phyloP scores from a whole-genome alignment of 2,329 filamentous ascomycete genomes.

The Lasiodiplodia sp. region DNA sequence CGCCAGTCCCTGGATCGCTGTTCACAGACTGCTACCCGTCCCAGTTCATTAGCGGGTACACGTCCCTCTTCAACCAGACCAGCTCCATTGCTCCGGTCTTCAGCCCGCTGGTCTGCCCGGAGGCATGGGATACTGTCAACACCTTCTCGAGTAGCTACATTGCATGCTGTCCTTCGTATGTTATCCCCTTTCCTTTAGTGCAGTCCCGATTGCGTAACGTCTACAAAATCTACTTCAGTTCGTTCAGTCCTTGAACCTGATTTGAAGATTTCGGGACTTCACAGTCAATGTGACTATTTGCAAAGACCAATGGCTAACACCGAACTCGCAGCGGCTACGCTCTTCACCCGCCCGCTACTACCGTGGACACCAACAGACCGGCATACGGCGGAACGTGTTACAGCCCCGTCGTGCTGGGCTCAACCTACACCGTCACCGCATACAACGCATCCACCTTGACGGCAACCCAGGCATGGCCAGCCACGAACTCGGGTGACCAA shows the following conservation, averaged over 20 bases:
- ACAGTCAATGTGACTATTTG: neutral
- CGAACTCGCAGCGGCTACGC: conserved; percentile 33
- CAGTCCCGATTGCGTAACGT: neutral
- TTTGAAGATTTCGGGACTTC: neutral
- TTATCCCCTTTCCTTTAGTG: neutral
- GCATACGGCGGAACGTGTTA: conserved; percentile 41
- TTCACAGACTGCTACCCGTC: conserved; percentile 38
- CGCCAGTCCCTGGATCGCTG: conserved; percentile 35
- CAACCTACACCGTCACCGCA: conserved; percentile 34
- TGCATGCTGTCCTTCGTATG: conserved; percentile 41
- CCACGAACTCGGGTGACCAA: conserved; percentile 31
- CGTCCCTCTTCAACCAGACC: conserved; percentile 31
- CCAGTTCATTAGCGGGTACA: conserved; percentile 38
- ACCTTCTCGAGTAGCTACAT: conserved; percentile 37
- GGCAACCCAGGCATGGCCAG: conserved; percentile 24
- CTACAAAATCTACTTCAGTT: neutral
- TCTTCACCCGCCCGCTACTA: conserved; percentile 34
- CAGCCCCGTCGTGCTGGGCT: conserved; percentile 35
- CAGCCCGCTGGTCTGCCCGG: conserved; percentile 39
- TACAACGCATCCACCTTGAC: conserved; percentile 35
- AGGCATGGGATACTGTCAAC: conserved; percentile 36
- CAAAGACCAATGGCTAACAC: neutral
- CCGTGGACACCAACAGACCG: conserved; percentile 35
- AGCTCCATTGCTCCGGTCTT: conserved; percentile 39
- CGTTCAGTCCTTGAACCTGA: too few species aligned